Conservation (phyloP, 208 protist species). For the Acanthamoeba lenticulata region DNA sequence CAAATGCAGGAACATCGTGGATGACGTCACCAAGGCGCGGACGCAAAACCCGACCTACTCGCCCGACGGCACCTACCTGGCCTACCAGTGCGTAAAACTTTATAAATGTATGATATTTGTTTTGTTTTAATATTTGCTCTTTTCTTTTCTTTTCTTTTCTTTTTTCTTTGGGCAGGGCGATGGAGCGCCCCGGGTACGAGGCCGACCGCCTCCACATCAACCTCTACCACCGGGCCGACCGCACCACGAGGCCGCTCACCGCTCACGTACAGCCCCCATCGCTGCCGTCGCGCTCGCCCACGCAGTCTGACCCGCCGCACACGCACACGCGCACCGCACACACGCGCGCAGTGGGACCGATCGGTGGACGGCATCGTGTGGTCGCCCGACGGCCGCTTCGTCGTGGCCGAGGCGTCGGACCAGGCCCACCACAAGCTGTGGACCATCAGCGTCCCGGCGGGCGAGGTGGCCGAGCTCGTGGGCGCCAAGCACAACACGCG, state of each 20-base stretch:
- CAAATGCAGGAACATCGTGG: not conserved
- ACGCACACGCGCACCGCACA: not conserved
- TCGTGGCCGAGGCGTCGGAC: conserved; percentile 5
- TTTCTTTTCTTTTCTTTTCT: not conserved
- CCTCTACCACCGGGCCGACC: not conserved
- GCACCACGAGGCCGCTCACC: conserved; percentile 6
- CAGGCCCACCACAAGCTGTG: not conserved
- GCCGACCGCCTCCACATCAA: conserved; percentile 63
- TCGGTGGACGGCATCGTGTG: conserved; percentile 23
- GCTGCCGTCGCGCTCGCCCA: not conserved
- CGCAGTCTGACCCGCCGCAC: not conserved
- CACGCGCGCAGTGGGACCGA: conserved; percentile 16
- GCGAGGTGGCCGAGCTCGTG: not conserved
- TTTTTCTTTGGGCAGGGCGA: conserved; percentile 3
- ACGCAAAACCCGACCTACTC: conserved; percentile 69
- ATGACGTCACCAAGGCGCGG: conserved; percentile 5
- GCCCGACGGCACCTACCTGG: conserved; percentile 45
- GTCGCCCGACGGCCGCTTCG: conserved; percentile 4
- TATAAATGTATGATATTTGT: no score
- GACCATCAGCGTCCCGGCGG: not conserved
- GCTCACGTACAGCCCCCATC: not conserved
- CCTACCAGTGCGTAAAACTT: conserved; percentile 9
- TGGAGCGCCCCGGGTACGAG: conserved; percentile 66
- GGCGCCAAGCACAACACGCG: not conserved
- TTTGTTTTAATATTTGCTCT: not conserved